phyloP scores from a whole-genome alignment of 805 yeast genomes.

The Cyberlindnera euphorbiiphila region DNA sequence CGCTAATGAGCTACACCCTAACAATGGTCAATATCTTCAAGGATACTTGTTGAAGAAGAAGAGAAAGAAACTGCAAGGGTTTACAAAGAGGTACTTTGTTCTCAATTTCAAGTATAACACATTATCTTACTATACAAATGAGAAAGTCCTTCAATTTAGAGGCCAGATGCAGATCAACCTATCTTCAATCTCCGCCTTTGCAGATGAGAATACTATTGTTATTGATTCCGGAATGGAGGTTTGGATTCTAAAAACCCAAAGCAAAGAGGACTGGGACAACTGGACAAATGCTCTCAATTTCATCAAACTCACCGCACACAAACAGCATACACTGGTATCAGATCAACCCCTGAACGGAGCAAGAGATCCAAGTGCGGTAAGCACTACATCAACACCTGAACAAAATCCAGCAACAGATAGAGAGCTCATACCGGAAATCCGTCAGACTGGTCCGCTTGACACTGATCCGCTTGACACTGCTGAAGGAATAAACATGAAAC shows the following conservation, averaged over 20 bases:
- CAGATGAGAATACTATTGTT: conserved; percentile 61
- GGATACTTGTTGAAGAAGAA: conserved; percentile 78
- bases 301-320: conserved; percentile 20
- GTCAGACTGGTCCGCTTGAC: background rate
- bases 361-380: conserved; percentile 4
- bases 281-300: conserved; percentile 81
- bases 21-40: conserved; percentile 69
- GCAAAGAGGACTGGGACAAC: conserved; percentile 59
- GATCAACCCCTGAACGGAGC: conserved; percentile 1
- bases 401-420: conserved; percentile 3
- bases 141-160: conserved; percentile 66
- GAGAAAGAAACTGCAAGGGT: conserved; percentile 82
- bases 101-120: conserved; percentile 81
- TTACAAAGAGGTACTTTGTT: conserved; percentile 77
- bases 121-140: conserved; percentile 73
- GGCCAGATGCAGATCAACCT: conserved; percentile 89
- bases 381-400: conserved; percentile 5
- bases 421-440: background rate
- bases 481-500: background rate
- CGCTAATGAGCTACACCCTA: conserved; percentile 34
- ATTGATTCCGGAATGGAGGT: conserved; percentile 94
- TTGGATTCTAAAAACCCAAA: conserved; percentile 79
- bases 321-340: conserved; percentile 1
- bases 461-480: background rate
- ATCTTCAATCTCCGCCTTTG: conserved; percentile 78